Conservation (phyloP, 2,329 filamentous ascomycete genomes). For the Penicillium sp. region DNA sequence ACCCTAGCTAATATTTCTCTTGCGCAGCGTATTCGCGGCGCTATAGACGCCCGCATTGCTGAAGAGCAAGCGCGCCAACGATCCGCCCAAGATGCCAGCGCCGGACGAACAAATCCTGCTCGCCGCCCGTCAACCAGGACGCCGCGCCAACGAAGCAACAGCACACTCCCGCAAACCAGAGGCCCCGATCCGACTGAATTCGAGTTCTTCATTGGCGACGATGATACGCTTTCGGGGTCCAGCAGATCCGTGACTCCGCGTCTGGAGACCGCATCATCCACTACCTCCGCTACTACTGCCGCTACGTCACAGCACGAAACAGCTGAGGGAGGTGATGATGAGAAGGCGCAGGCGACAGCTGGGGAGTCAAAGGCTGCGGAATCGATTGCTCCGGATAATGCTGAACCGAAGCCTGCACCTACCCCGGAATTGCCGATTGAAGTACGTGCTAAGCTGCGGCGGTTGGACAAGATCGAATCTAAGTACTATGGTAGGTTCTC, state of each 20-base stretch:
- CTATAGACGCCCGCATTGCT: conserved; percentile 81
- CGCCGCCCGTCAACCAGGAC: conserved; percentile 30
- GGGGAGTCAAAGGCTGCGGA: conserved; percentile 11
- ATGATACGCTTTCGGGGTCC: conserved; percentile 53
- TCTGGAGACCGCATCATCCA: conserved; percentile 39
- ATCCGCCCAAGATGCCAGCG: conserved; percentile 36
- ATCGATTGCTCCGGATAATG: conserved; percentile 21
- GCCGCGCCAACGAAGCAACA: conserved; percentile 32
- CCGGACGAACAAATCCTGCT: conserved; percentile 43
- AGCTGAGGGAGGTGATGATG: conserved; percentile 21
- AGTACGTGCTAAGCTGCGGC: conserved; percentile 69
- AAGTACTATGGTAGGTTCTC: conserved; percentile 69
- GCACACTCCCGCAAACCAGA: conserved; percentile 44
- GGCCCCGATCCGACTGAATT: conserved; percentile 82
- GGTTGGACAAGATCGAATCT: conserved; percentile 83
- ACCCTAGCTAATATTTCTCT: background rate
- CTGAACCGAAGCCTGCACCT: conserved; percentile 20
- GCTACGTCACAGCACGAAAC: background rate
- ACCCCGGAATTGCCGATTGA: conserved; percentile 65
- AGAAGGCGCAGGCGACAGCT: conserved; percentile 19
- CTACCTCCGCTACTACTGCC: conserved; percentile 16
- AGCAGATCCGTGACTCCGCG: conserved; percentile 60
- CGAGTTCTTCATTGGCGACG: conserved; percentile 82
- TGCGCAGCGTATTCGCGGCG: conserved; percentile 70
- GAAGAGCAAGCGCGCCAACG: conserved; percentile 84